Conservation (phyloP, 768 basidiomycete genomes). For the Termitomyces sp. region DNA sequence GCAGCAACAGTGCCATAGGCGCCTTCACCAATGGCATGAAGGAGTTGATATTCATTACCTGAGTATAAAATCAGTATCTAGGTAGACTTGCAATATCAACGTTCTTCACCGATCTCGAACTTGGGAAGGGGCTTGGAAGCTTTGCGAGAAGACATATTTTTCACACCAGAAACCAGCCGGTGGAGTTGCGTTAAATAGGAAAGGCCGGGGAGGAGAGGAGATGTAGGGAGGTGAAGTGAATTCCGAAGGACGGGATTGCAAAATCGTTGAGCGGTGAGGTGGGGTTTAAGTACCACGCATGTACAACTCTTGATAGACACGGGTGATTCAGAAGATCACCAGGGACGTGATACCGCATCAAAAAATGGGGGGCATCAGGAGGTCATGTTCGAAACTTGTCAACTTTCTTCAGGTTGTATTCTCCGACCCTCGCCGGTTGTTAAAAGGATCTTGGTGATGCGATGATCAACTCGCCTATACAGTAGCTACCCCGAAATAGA, state of each 20-base stretch:
- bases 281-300: constrained; percentile 14
- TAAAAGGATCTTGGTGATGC: background rate
- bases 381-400: background rate
- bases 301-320: constrained; percentile 11
- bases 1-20: constrained; percentile 90
- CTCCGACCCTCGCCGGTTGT: background rate
- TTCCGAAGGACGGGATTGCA: constrained; percentile 23
- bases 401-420: background rate
- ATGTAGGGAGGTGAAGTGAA: constrained; percentile 20
- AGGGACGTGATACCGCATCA: constrained; percentile 12
- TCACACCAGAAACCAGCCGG: constrained; percentile 46
- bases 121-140: constrained; percentile 61
- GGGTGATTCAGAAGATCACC: constrained; percentile 11
- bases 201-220: constrained; percentile 16
- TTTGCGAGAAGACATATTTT: constrained; percentile 52
- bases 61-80: background rate
- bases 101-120: constrained; percentile 57
- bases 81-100: background rate
- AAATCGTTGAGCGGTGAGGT: constrained; percentile 7
- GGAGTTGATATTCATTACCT: constrained; percentile 72
- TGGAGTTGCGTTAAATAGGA: constrained; percentile 22
- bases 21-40: constrained; percentile 76
- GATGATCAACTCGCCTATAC: background rate
- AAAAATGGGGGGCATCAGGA: constrained; percentile 9
- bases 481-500: no score